Conservation (phyloP, 352 stramenopile genomes). For the Phytophthora europaea region DNA sequence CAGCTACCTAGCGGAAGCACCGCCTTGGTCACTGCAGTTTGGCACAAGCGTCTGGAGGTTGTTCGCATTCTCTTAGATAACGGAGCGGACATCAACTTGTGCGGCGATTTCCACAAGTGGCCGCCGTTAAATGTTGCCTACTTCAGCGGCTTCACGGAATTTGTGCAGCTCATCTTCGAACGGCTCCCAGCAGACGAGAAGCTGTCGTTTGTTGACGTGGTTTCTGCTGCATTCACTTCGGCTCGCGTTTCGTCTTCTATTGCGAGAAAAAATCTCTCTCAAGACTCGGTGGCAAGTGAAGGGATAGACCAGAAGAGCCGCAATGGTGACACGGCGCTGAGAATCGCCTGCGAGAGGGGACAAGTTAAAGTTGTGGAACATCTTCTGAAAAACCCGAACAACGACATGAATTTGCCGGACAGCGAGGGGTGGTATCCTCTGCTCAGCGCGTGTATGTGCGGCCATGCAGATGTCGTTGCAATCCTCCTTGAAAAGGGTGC, state of each 20-base stretch:
- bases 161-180: constrained; percentile 21
- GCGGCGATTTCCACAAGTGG: constrained; percentile 18
- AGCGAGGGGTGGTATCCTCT: not conserved
- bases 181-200: not conserved
- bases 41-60: constrained; percentile 14
- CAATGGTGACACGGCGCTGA: constrained; percentile 14
- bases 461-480: constrained; percentile 1
- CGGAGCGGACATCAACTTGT: constrained; percentile 14
- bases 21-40: constrained; percentile 13
- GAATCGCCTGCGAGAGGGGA: constrained; percentile 9
- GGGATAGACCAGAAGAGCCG: constrained; percentile 13
- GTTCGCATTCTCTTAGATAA: constrained; percentile 24
- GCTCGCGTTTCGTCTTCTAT: not conserved
- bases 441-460: not conserved
- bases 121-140: constrained; percentile 11
- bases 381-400: constrained; percentile 7
- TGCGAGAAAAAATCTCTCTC: not conserved
- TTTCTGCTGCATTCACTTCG: not conserved
- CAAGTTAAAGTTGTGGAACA: constrained; percentile 6
- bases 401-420: constrained; percentile 11
- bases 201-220: constrained; percentile 3
- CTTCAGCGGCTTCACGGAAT: constrained; percentile 16
- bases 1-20: constrained; percentile 13
- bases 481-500: not conserved
- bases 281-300: not conserved